phyloP scores from a whole-genome alignment of 192 early-diverging fungal species.

The Rhizophagus clarus region DNA sequence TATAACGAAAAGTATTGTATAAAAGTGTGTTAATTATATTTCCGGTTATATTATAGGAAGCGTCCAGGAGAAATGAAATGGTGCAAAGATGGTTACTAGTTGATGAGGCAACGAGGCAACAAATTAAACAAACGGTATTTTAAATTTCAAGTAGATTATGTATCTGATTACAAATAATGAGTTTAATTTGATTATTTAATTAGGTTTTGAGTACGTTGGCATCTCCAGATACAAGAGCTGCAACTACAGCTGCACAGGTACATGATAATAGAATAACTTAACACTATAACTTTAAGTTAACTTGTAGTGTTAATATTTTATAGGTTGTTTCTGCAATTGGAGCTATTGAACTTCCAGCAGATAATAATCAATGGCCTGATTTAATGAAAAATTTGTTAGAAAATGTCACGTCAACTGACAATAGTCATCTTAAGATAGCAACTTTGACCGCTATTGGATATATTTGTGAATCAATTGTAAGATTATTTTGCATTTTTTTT shows the following conservation, averaged over 20 bases:
- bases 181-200: conserved; percentile 10
- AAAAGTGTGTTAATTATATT: neutral
- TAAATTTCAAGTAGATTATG: conserved; percentile 1
- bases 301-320: neutral
- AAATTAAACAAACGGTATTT: conserved; percentile 68
- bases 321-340: conserved; percentile 89
- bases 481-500: conserved; percentile 27
- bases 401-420: conserved; percentile 69
- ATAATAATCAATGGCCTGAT: conserved; percentile 75
- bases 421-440: conserved; percentile 72
- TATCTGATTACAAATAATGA: neutral
- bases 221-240: conserved; percentile 56
- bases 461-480: conserved; percentile 87
- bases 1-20: neutral
- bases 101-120: conserved; percentile 54
- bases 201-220: conserved; percentile 58
- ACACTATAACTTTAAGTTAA: neutral
- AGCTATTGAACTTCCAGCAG: conserved; percentile 87
- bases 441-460: conserved; percentile 91
- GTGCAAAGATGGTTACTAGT: conserved; percentile 62
- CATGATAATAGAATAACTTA: neutral
- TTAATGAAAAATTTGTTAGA: conserved; percentile 80
- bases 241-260: conserved; percentile 75
- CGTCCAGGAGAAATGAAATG: conserved; percentile 17
- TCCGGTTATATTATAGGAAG: neutral